These are phyloP conservation scores for Nothophaeocryptopus gaeumannii DNA, from an alignment of 2,329 filamentous ascomycete species.

Conservation along the genomic window DNA sequence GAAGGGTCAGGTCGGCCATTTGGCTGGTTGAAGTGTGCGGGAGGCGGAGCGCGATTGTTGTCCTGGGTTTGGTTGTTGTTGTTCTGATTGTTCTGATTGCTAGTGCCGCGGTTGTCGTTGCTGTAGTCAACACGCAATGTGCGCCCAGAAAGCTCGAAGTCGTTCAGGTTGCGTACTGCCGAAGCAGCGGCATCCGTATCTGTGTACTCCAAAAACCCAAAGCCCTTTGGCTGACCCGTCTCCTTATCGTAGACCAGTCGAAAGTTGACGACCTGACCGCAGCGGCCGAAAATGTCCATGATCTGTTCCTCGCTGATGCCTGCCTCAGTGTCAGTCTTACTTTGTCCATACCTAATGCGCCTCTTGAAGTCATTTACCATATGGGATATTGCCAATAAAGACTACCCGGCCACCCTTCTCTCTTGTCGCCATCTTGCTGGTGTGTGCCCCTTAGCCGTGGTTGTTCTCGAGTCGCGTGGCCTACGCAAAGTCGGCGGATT, in stretches of 20 bases:
- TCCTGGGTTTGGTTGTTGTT: constrained; percentile 16
- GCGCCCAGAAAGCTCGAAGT: constrained; percentile 90
- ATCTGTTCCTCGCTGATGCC: constrained; percentile 96
- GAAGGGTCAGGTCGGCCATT: constrained; percentile 42
- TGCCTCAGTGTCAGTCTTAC: constrained; percentile 38
- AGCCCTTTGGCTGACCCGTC: constrained; percentile 90
- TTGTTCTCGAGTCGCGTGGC: not conserved
- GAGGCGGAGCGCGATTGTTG: constrained; percentile 34
- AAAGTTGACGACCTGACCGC: constrained; percentile 87
- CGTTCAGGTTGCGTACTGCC: constrained; percentile 91
- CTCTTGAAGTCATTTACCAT: constrained; percentile 52
- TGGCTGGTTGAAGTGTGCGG: constrained; percentile 42
- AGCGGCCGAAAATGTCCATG: constrained; percentile 85
- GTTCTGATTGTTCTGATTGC: constrained; percentile 15
- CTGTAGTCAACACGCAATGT: constrained; percentile 95
- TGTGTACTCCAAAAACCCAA: constrained; percentile 93
- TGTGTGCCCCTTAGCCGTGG: constrained; percentile 41
- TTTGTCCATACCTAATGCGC: not conserved
- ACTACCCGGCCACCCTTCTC: constrained; percentile 76
- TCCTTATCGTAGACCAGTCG: constrained; percentile 93
- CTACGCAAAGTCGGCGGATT: too few relatives aligned
- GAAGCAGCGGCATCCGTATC: constrained; percentile 90
- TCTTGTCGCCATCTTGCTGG: constrained; percentile 33
- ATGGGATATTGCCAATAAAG: constrained; percentile 84
- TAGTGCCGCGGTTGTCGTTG: constrained; percentile 73